phyloP scores from a whole-genome alignment of 2,329 filamentous ascomycete genomes.

The Aspergillus pseudoviridinutans region DNA sequence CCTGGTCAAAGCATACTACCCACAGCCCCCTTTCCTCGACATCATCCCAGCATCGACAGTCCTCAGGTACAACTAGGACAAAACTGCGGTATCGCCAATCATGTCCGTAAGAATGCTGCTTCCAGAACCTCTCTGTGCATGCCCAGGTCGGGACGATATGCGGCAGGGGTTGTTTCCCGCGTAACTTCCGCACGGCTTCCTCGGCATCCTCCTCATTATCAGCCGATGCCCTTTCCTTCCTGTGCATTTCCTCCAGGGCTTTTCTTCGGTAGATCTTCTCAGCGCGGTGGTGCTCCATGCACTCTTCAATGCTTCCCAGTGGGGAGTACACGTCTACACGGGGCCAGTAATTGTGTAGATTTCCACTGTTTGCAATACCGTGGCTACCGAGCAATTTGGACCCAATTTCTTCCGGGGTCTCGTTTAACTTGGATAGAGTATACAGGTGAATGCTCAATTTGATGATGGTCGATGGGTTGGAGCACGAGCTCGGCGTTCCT shows the following conservation, averaged over 20 bases:
- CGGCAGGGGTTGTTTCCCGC: not conserved
- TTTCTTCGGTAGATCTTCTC: constrained; percentile 6
- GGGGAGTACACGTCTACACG: constrained; percentile 11
- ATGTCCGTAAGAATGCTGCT: not conserved
- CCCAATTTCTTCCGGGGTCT: not conserved
- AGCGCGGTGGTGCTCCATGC: constrained; percentile 10
- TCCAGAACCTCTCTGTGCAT: not conserved
- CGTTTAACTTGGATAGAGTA: not conserved
- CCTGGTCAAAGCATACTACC: constrained; percentile 10
- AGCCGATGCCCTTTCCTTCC: not conserved
- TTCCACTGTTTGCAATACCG: constrained; percentile 7
- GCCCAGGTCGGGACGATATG: not conserved
- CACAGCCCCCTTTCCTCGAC: constrained; percentile 5
- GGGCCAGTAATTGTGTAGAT: constrained; percentile 12
- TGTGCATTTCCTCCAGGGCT: not conserved
- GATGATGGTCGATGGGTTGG: not conserved
- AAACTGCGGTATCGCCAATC: not conserved
- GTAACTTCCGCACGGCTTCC: not conserved
- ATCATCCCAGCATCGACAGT: constrained; percentile 5
- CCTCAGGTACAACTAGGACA: not conserved
- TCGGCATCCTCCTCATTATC: not conserved
- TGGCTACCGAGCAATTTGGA: not conserved
- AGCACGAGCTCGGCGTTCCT: not conserved
- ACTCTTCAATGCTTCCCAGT: constrained; percentile 9
- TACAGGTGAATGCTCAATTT: constrained; percentile 2